Evolutionary conservation across 345 rosid genomes (phyloP).

Genomic region (Moringa oleifera): DNA sequence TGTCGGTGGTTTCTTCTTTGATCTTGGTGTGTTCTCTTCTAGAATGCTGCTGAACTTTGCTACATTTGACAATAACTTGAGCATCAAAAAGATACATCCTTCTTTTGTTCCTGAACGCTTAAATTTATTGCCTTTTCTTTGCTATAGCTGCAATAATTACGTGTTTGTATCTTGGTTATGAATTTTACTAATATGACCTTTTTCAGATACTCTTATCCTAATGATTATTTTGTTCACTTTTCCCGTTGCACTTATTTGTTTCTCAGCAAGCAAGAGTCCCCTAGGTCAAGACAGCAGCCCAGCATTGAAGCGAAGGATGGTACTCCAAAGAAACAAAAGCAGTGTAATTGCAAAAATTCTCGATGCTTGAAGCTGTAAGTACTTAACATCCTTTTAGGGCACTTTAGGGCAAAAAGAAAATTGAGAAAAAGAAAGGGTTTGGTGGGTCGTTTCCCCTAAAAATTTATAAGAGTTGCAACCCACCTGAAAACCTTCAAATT

Average conservation of each 20-base stretch:
- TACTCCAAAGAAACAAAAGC: constrained; percentile 62
- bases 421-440: too few relatives aligned
- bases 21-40: too few relatives aligned
- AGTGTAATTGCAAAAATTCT: constrained; percentile 71
- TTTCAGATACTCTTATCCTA: neutral
- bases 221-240: neutral
- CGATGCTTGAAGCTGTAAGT: constrained; percentile 82
- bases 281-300: constrained; percentile 22
- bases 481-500: too few relatives aligned
- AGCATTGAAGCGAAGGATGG: constrained; percentile 42
- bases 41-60: neutral
- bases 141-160: neutral
- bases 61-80: neutral
- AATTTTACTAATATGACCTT: neutral
- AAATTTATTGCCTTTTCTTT: neutral
- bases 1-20: neutral
- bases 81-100: neutral
- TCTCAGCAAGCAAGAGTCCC: constrained; percentile 47
- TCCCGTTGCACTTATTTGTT: neutral
- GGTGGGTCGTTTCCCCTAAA: too few relatives aligned
- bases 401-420: neutral
- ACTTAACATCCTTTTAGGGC: neutral
- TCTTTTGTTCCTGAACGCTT: neutral
- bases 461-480: too few relatives aligned
- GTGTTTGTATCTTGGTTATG: neutral